A percentile compares a stretch with the other conserved stretches of the same genome.
Conservation (phyloP, 345 rosid species). For the Lepidium didymum region DNA sequence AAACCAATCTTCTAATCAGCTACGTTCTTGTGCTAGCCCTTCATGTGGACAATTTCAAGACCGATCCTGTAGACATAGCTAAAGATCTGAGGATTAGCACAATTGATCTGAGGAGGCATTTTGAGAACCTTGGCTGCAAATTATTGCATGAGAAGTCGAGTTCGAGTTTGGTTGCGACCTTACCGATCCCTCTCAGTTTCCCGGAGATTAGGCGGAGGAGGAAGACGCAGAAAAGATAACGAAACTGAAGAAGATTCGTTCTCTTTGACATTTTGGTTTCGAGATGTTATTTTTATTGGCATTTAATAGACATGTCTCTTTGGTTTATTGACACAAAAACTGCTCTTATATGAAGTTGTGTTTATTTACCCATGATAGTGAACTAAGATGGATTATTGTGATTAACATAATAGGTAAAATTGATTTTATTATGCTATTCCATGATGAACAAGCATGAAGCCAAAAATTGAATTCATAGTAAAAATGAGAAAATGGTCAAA, state of each 20-base stretch:
- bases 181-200: conserved; percentile 65
- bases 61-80: conserved; percentile 58
- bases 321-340: background rate
- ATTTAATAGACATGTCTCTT: background rate
- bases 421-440: background rate
- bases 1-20: conserved; percentile 61
- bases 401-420: background rate
- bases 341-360: background rate
- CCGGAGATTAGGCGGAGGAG: conserved; percentile 32
- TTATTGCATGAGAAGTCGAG: conserved; percentile 22
- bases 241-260: background rate
- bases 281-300: background rate
- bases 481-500: too few relatives aligned
- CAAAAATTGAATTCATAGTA: background rate
- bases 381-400: background rate
- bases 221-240: conserved; percentile 1
- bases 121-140: conserved; percentile 74
- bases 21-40: conserved; percentile 70
- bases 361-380: background rate
- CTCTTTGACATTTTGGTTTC: background rate
- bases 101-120: conserved; percentile 42
- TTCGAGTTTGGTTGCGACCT: conserved; percentile 23
- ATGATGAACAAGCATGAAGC: background rate
- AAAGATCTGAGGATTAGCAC: conserved; percentile 58
- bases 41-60: conserved; percentile 59